These are phyloP conservation scores for Proteromonas lacertae DNA, from an alignment of 352 stramenopile genomes.

Conservation along the genomic window DNA sequence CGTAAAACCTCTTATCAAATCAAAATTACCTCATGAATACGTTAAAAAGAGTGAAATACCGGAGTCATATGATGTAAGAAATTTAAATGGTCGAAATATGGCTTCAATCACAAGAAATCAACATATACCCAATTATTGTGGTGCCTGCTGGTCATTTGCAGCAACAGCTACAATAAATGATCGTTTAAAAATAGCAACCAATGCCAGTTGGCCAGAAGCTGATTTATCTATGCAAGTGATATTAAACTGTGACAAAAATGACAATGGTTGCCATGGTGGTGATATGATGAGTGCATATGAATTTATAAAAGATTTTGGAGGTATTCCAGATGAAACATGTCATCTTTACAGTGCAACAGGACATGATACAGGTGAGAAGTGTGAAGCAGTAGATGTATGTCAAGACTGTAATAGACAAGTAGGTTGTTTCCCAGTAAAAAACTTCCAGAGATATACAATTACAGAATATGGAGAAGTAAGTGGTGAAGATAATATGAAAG, in stretches of 20 bases:
- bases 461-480: slow-evolving; percentile 37
- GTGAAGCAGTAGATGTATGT: too few species aligned
- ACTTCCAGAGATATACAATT: slow-evolving; percentile 49
- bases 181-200: slow-evolving; percentile 4
- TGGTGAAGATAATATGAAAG: slow-evolving; percentile 47
- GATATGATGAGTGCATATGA: slow-evolving; percentile 16
- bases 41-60: background rate
- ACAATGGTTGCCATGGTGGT: slow-evolving; percentile 4
- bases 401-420: too few species aligned
- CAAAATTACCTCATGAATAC: background rate
- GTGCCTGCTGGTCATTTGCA: slow-evolving; percentile 47
- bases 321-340: slow-evolving; percentile 60
- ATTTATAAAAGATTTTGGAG: slow-evolving; percentile 32
- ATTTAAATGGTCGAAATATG: slow-evolving; percentile 2
- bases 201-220: background rate
- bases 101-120: too few species aligned
- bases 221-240: slow-evolving; percentile 2
- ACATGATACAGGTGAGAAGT: too few species aligned
- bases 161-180: slow-evolving; percentile 5
- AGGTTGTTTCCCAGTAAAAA: slow-evolving; percentile 17
- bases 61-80: background rate
- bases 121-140: too few species aligned
- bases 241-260: slow-evolving; percentile 4
- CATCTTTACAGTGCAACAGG: slow-evolving; percentile 37
- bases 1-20: too few species aligned